A percentile compares a stretch with the other conserved stretches of the same genome.
Conservation (phyloP, 257 asterid species). For the Leptodermis oblonga region DNA sequence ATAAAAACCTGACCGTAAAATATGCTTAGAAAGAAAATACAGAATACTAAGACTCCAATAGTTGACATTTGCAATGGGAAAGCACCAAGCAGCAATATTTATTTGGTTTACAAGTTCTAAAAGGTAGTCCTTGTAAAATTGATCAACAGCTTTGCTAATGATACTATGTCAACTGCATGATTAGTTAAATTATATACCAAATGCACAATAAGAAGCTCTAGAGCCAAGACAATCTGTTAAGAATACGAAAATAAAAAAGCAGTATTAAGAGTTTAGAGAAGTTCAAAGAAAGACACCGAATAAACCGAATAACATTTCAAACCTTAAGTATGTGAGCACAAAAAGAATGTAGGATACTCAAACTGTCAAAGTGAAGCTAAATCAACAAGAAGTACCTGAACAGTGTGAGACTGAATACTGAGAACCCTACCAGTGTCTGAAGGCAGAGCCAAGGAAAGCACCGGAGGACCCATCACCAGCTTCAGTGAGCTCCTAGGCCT, state of each 20-base stretch:
- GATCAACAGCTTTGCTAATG: neutral
- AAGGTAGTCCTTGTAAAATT: neutral
- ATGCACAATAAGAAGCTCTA: neutral
- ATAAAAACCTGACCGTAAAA: neutral
- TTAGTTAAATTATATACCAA: neutral
- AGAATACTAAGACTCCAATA: neutral
- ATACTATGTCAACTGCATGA: neutral
- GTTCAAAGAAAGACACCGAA: neutral
- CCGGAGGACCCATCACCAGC: slow-evolving; percentile 66
- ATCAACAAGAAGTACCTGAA: slow-evolving; percentile 55
- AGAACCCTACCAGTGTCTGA: slow-evolving; percentile 90
- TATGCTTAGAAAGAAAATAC: neutral
- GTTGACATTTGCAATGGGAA: neutral
- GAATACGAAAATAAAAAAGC: neutral
- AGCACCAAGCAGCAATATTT: neutral
- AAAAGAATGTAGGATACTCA: neutral
- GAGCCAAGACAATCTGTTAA: neutral
- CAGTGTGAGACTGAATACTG: slow-evolving; percentile 95
- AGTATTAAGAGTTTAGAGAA: neutral
- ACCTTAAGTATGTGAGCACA: neutral
- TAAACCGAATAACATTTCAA: neutral
- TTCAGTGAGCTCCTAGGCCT: slow-evolving; percentile 40
- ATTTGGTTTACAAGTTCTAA: neutral
- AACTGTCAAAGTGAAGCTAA: neutral
- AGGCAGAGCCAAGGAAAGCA: slow-evolving; percentile 79